A percentile compares a stretch with the other conserved stretches of the same genome.
phyloP scores from a whole-genome alignment of 352 stramenopile genomes.

The Plasmopara halstedii region DNA sequence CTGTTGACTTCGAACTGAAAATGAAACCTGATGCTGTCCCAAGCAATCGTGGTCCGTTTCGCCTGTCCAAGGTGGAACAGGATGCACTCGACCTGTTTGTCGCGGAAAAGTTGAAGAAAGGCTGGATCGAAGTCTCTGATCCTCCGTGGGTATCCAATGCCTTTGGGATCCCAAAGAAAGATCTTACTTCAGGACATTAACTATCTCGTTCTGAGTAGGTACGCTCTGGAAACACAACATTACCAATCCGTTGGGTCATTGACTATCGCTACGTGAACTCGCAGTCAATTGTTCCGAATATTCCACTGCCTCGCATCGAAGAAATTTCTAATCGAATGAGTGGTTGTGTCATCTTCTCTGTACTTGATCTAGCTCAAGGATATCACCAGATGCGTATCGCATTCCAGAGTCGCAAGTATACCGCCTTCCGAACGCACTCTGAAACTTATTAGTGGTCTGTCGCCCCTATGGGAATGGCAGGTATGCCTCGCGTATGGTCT shows the following conservation, averaged over 20 bases:
- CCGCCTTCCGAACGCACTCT: neutral
- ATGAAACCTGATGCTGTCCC: neutral
- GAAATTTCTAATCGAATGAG: neutral
- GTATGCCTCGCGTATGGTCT: conserved; percentile 2
- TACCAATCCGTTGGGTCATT: neutral
- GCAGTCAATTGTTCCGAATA: neutral
- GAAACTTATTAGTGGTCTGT: conserved; percentile 8
- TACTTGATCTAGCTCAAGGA: neutral
- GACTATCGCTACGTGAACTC: neutral
- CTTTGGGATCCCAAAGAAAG: neutral
- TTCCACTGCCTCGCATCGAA: conserved; percentile 1
- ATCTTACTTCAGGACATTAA: neutral
- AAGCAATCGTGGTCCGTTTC: neutral
- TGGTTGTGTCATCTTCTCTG: neutral
- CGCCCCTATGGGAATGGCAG: conserved; percentile 2
- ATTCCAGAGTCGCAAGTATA: neutral
- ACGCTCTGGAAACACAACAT: neutral
- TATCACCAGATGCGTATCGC: conserved; percentile 7
- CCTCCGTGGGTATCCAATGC: neutral
- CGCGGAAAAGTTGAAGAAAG: neutral
- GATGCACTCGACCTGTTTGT: neutral
- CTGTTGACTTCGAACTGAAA: neutral
- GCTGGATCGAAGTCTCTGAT: neutral
- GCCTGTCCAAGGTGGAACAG: neutral
- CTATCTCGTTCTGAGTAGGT: neutral